phyloP scores from a whole-genome alignment of 179 eudicot species.

The Heliamphora pulchella region DNA sequence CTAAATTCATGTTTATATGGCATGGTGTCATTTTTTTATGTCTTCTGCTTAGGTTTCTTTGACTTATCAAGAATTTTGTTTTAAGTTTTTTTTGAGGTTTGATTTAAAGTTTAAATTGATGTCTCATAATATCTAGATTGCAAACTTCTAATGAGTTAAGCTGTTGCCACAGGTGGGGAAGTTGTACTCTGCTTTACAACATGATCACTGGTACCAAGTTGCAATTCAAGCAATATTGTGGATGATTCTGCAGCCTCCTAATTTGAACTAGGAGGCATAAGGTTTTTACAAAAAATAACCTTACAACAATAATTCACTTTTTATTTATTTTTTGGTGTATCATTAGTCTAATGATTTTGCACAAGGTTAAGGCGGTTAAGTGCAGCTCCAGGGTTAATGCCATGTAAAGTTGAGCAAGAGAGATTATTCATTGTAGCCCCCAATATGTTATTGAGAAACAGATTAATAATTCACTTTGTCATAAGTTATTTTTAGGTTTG shows the following conservation, averaged over 20 bases:
- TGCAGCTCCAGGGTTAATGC: too few species aligned
- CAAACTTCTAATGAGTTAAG: neutral
- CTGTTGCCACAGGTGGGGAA: neutral
- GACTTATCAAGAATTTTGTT: neutral
- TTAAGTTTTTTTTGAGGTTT: neutral
- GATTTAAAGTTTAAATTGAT: neutral
- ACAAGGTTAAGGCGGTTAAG: too few species aligned
- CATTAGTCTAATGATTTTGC: too few species aligned
- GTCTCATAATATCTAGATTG: neutral
- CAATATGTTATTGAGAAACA: too few species aligned
- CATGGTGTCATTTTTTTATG: neutral
- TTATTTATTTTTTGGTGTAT: too few species aligned
- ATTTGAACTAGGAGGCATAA: neutral
- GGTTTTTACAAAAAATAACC: too few species aligned
- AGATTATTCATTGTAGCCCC: too few species aligned
- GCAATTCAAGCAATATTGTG: neutral
- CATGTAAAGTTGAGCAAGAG: too few species aligned
- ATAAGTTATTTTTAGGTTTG: too few species aligned
- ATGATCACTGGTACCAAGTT: neutral
- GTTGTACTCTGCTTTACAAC: neutral
- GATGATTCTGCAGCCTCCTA: neutral
- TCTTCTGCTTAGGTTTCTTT: neutral
- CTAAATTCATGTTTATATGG: neutral
- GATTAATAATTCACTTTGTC: too few species aligned
- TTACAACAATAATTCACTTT: too few species aligned